phyloP scores from a whole-genome alignment of 768 basidiomycete genomes.

The Paxillus involutus region DNA sequence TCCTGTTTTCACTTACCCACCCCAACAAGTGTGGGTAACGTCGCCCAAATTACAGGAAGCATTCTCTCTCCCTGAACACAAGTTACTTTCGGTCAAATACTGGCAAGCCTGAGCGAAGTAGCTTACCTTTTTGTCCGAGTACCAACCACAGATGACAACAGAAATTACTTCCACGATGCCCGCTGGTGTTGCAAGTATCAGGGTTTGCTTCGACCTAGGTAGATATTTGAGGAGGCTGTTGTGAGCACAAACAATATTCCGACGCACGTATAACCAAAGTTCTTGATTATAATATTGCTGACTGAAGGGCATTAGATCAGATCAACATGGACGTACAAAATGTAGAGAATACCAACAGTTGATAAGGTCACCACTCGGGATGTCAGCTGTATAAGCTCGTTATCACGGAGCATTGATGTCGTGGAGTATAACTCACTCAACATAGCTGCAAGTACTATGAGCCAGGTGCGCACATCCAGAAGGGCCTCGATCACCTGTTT shows the following conservation, averaged over 20 bases:
- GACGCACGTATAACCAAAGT: constrained; percentile 21
- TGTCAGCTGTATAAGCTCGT: constrained; percentile 9
- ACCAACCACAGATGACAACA: constrained; percentile 19
- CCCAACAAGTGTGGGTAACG: constrained; percentile 19
- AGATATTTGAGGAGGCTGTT: neutral
- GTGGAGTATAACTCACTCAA: constrained; percentile 9
- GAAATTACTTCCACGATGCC: constrained; percentile 22
- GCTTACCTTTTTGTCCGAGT: constrained; percentile 20
- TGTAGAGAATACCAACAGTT: constrained; percentile 11
- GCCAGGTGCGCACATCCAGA: constrained; percentile 26
- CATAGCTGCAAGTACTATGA: constrained; percentile 28
- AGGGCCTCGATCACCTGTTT: constrained; percentile 16
- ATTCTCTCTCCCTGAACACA: constrained; percentile 14
- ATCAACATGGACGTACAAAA: neutral
- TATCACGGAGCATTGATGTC: neutral
- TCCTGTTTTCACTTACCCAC: constrained; percentile 4
- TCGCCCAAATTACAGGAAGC: constrained; percentile 21
- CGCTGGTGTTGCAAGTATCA: constrained; percentile 24
- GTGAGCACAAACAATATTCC: neutral
- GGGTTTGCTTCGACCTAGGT: constrained; percentile 14
- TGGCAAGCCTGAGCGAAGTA: neutral
- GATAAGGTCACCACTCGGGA: constrained; percentile 20
- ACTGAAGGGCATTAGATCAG: neutral
- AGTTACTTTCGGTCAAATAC: neutral
- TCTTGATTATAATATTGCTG: constrained; percentile 22